Percentiles rank a stretch among this genome's conserved stretches.
phyloP scores from a whole-genome alignment of 2,329 filamentous ascomycete species.

The Hypoxylon sp. region DNA sequence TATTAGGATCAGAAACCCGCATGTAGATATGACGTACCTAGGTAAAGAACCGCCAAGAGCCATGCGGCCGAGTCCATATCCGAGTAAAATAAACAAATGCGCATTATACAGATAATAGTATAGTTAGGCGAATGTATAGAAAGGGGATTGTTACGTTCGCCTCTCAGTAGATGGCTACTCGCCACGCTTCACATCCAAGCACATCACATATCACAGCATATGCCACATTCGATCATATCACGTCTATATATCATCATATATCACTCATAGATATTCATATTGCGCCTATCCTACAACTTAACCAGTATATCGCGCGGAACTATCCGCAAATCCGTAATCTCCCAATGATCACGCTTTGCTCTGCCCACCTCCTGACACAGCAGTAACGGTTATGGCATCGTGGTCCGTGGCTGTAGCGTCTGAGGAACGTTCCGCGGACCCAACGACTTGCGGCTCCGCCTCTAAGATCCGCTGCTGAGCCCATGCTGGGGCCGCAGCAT shows the following conservation, averaged over 20 bases:
- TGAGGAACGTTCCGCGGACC: conserved; percentile 16
- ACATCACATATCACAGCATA: background rate
- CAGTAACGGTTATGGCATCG: conserved; percentile 26
- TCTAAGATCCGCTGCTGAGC: conserved; percentile 27
- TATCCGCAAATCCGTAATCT: background rate
- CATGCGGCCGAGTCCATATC: background rate
- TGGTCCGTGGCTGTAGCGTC: conserved; percentile 20
- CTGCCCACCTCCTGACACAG: conserved; percentile 18
- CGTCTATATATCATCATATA: background rate
- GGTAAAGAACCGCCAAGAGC: background rate
- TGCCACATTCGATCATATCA: background rate
- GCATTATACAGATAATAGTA: background rate
- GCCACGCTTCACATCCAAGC: background rate
- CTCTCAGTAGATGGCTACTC: background rate
- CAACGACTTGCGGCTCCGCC: conserved; percentile 23
- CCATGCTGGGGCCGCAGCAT: conserved; percentile 33
- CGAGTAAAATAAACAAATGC: background rate
- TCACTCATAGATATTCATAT: background rate
- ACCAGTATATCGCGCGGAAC: background rate
- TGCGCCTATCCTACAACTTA: background rate
- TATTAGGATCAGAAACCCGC: background rate
- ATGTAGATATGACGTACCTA: background rate
- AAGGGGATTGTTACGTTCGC: background rate
- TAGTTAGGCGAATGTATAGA: background rate
- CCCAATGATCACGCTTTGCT: conserved; percentile 14